A percentile compares a stretch with the other conserved stretches of the same genome.
phyloP scores from a whole-genome alignment of 345 rosid genomes.

The Eucalyptus shirleyi region DNA sequence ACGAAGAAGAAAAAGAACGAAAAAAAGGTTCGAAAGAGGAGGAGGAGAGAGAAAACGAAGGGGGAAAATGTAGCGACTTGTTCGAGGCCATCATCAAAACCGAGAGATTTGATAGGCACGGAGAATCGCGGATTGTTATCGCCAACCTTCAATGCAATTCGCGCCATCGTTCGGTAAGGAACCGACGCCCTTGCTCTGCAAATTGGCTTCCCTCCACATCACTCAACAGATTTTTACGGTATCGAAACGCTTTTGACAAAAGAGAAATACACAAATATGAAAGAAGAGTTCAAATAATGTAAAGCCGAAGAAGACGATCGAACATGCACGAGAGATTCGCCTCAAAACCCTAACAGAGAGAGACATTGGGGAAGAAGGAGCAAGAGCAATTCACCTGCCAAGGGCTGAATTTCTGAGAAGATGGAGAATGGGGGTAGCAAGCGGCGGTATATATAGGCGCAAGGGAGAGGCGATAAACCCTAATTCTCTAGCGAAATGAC shows the following conservation, averaged over 20 bases:
- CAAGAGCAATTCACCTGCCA: accelerated
- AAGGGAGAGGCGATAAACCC: not conserved
- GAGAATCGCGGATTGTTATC: slow-evolving; percentile 44
- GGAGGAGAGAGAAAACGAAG: not conserved
- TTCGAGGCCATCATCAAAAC: slow-evolving; percentile 67
- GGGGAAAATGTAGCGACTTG: slow-evolving; percentile 39
- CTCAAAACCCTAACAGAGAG: not conserved
- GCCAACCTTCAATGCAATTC: slow-evolving; percentile 79
- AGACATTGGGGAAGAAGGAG: not conserved
- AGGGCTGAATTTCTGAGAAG: accelerated
- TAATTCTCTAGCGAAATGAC: not conserved
- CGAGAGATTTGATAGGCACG: slow-evolving; percentile 49
- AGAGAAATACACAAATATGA: not conserved
- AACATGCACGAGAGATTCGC: not conserved
- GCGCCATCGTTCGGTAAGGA: slow-evolving; percentile 15
- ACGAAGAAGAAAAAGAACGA: accelerated
- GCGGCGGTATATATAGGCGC: not conserved
- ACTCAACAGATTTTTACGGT: too few species aligned
- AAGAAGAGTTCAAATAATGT: not conserved
- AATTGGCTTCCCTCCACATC: slow-evolving; percentile 29
- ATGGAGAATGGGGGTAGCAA: accelerated
- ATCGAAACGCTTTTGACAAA: accelerated
- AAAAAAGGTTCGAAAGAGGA: not conserved
- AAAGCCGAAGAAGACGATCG: not conserved
- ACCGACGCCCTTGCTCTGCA: slow-evolving; percentile 61